Conservation (phyloP, 768 basidiomycete genomes). For the Boletus rufocinnamomeus region DNA sequence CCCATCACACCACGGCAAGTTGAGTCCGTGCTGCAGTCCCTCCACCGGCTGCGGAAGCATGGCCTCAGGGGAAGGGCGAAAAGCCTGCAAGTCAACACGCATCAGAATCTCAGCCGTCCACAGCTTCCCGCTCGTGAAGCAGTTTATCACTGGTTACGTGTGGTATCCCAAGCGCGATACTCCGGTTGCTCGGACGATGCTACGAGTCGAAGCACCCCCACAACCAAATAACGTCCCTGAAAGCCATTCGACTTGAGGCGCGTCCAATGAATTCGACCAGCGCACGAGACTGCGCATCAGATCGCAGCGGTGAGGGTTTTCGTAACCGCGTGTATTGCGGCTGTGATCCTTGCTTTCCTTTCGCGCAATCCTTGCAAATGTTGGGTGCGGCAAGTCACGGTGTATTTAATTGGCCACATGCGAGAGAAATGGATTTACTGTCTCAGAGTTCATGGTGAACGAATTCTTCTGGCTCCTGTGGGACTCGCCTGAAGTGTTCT, state of each 20-base stretch:
- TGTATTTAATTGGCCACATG: neutral
- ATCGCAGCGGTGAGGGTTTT: no score
- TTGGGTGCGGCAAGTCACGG: neutral
- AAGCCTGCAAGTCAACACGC: neutral
- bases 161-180: neutral
- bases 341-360: neutral
- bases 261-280: neutral
- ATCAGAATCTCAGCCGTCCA: neutral
- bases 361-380: neutral
- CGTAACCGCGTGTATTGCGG: neutral
- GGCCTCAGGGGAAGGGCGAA: neutral
- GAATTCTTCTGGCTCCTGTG: neutral
- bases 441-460: no score
- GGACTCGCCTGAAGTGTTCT: neutral
- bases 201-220: no score
- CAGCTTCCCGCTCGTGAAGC: neutral
- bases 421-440: neutral
- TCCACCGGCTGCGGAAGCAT: neutral
- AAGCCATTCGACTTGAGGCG: neutral
- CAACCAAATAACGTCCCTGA: neutral
- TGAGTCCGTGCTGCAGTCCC: neutral
- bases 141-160: neutral
- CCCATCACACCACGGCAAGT: neutral
- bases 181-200: no score
- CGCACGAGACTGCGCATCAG: neutral